These are phyloP conservation scores for Canavalia ensiformis DNA, from an alignment of 306 rosid genomes.

Conservation along the genomic window DNA sequence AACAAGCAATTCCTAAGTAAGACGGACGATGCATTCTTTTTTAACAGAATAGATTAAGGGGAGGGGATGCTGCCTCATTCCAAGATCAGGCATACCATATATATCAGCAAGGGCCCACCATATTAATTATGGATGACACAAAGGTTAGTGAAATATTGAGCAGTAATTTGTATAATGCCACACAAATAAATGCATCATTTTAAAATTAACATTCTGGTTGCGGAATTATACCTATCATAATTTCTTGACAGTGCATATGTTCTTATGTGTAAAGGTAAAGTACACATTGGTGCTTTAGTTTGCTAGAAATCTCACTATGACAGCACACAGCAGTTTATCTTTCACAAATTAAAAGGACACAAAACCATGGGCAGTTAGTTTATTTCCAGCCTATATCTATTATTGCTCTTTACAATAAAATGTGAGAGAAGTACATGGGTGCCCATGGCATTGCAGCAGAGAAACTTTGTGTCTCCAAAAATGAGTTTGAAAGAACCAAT, in stretches of 20 bases:
- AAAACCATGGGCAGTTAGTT: constrained; percentile 16
- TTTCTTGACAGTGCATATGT: constrained; percentile 26
- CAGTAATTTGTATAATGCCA: constrained; percentile 25
- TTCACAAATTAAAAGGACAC: constrained; percentile 33
- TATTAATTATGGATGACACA: constrained; percentile 16
- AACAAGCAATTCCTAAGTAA: constrained; percentile 25
- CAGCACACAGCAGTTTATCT: constrained; percentile 7
- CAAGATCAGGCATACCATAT: constrained; percentile 18
- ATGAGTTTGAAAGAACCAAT: constrained; percentile 86
- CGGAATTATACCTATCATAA: constrained; percentile 34
- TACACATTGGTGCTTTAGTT: constrained; percentile 30
- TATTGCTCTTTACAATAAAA: constrained; percentile 44
- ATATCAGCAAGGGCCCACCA: constrained; percentile 12
- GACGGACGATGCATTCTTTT: constrained; percentile 23
- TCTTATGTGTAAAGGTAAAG: constrained; percentile 10
- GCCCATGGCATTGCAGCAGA: constrained; percentile 99
- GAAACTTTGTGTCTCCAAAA: constrained; percentile 84
- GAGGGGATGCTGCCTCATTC: background rate
- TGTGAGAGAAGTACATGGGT: constrained; percentile 73
- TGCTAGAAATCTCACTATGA: constrained; percentile 31
- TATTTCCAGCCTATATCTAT: constrained; percentile 38
- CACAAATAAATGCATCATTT: constrained; percentile 32
- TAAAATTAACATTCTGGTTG: constrained; percentile 30
- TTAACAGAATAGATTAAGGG: background rate
- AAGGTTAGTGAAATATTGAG: constrained; percentile 3